Evolutionary conservation across 495 filamentous ascomycete genomes (phyloP).

Genomic region (Platismatia glauca): DNA sequence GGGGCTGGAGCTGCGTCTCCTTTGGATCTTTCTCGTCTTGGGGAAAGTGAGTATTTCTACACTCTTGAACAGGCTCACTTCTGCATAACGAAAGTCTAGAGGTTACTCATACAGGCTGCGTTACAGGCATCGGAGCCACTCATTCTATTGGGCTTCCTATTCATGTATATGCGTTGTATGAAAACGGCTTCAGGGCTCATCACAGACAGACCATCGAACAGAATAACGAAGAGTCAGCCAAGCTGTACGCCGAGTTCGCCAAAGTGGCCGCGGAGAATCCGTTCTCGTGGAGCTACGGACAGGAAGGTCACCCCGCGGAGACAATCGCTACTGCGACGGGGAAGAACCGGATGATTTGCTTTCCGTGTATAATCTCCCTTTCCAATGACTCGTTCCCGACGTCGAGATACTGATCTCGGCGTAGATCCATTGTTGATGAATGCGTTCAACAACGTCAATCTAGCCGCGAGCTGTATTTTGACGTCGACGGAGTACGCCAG

Average conservation of each 20-base stretch:
- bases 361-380: neutral
- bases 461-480: conserved; percentile 43
- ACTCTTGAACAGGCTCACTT: too few relatives aligned
- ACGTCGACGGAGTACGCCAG: conserved; percentile 41
- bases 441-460: conserved; percentile 51
- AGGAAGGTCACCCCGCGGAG: neutral
- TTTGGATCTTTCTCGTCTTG: neutral
- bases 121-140: conserved; percentile 33
- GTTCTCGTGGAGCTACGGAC: conserved; percentile 4
- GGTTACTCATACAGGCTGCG: conserved; percentile 32
- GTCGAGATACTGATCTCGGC: conserved; percentile 20
- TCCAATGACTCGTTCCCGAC: too few relatives aligned
- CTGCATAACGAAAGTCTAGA: too few relatives aligned
- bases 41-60: neutral
- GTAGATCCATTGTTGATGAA: conserved; percentile 55
- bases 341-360: conserved; percentile 11
- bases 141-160: conserved; percentile 44
- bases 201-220: conserved; percentile 38
- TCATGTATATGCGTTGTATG: conserved; percentile 48
- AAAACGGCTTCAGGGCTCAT: conserved; percentile 44
- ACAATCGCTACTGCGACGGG: conserved; percentile 5
- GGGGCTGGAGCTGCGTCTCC: conserved; percentile 1
- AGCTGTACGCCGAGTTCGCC: conserved; percentile 43
- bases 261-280: conserved; percentile 31
- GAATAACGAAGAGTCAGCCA: conserved; percentile 40